phyloP scores from a whole-genome alignment of 768 basidiomycete genomes.

The Lactarius akahatsu region DNA sequence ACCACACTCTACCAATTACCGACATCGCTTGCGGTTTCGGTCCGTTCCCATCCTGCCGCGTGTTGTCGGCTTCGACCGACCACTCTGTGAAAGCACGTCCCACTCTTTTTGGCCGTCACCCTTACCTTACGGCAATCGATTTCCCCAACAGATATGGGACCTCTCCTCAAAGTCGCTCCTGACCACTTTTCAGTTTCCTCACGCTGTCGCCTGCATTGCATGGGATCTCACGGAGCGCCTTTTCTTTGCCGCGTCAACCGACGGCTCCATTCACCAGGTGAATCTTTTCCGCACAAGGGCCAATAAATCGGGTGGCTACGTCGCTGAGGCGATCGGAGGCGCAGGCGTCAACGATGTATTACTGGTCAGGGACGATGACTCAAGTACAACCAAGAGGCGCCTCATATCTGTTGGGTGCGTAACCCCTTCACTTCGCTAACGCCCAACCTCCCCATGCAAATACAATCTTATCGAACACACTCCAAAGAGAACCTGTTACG shows the following conservation, averaged over 20 bases:
- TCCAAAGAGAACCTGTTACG: slow-evolving; percentile 68
- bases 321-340: slow-evolving; percentile 72
- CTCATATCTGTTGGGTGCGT: slow-evolving; percentile 71
- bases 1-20: slow-evolving; percentile 90
- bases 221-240: slow-evolving; percentile 86
- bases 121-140: slow-evolving; percentile 7
- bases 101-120: slow-evolving; percentile 8
- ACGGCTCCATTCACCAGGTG: slow-evolving; percentile 76
- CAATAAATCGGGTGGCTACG: slow-evolving; percentile 49
- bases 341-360: slow-evolving; percentile 69
- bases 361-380: slow-evolving; percentile 57
- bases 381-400: slow-evolving; percentile 49
- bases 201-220: slow-evolving; percentile 64
- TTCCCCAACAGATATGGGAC: slow-evolving; percentile 69
- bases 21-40: slow-evolving; percentile 81
- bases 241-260: slow-evolving; percentile 80
- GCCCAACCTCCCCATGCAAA: not conserved
- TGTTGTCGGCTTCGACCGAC: slow-evolving; percentile 82
- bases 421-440: slow-evolving; percentile 18
- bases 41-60: slow-evolving; percentile 68
- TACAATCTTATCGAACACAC: slow-evolving; percentile 10
- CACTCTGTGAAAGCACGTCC: slow-evolving; percentile 81
- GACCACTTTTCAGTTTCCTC: slow-evolving; percentile 85
- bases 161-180: slow-evolving; percentile 69
- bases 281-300: slow-evolving; percentile 70